Evolutionary conservation across 306 rosid genomes (phyloP).

Genomic region (Gastrolobium bilobum): DNA sequence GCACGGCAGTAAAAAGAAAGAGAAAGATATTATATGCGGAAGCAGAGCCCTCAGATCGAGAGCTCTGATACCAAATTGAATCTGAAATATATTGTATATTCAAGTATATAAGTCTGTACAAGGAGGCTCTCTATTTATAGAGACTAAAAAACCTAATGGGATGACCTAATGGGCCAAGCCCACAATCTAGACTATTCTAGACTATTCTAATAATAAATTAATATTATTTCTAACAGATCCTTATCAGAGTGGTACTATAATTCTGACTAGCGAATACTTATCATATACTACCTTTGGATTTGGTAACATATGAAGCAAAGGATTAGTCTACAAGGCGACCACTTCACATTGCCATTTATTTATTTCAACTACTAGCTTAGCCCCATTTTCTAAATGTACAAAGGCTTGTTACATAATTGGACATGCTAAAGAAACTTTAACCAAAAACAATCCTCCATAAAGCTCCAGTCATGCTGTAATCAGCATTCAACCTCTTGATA

Average conservation of each 20-base stretch:
- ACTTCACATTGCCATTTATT: conserved; percentile 30
- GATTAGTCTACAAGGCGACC: conserved; percentile 17
- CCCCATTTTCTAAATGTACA: conserved; percentile 4
- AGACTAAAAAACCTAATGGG: no score
- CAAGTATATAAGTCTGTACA: no score
- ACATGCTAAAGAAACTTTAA: conserved; percentile 25
- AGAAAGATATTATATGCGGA: no score
- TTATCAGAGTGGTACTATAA: neutral
- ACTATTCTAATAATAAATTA: no score
- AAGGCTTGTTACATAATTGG: conserved; percentile 8
- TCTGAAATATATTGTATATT: no score
- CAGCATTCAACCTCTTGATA: conserved; percentile 3
- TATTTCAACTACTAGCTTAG: conserved; percentile 30
- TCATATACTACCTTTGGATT: conserved; percentile 23
- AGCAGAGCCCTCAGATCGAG: no score
- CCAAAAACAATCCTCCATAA: conserved; percentile 1
- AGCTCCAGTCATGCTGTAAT: neutral
- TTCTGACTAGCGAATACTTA: conserved; percentile 26
- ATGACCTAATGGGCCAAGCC: no score
- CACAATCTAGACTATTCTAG: no score
- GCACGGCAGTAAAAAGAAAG: no score
- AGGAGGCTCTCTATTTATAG: no score
- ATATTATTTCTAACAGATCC: no score
- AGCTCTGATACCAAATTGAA: no score
- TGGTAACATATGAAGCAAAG: conserved; percentile 10